These are phyloP conservation scores for Tolypocladium capitatum DNA, from an alignment of 2,329 filamentous ascomycete species.

Conservation along the genomic window DNA sequence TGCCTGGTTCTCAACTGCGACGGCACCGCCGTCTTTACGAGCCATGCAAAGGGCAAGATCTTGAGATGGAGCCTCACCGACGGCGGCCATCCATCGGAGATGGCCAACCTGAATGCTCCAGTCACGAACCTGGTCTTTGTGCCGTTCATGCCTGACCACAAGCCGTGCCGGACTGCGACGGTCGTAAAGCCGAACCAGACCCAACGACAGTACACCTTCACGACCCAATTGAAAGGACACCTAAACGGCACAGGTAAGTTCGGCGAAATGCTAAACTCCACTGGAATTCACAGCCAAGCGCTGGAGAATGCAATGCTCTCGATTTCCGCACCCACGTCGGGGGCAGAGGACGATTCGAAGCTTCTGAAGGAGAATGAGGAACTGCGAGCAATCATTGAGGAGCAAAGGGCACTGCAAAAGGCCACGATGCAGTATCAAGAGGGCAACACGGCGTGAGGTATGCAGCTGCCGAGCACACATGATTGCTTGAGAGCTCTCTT, in stretches of 20 bases:
- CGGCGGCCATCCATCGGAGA: slow-evolving; percentile 50
- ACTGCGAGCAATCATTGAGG: slow-evolving; percentile 30
- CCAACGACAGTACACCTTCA: slow-evolving; percentile 51
- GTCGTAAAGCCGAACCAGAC: slow-evolving; percentile 73
- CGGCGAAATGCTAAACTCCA: slow-evolving; percentile 27
- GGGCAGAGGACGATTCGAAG: slow-evolving; percentile 7
- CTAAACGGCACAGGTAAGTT: slow-evolving; percentile 28
- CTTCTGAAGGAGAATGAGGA: slow-evolving; percentile 27
- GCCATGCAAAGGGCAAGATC: slow-evolving; percentile 68
- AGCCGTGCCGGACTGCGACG: slow-evolving; percentile 36
- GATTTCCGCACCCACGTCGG: slow-evolving; percentile 20
- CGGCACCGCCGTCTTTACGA: slow-evolving; percentile 65
- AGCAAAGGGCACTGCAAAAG: slow-evolving; percentile 20
- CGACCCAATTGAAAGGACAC: slow-evolving; percentile 44
- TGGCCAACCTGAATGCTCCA: slow-evolving; percentile 64
- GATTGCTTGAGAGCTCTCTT: too few species aligned
- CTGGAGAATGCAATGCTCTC: slow-evolving; percentile 37
- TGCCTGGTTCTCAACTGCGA: slow-evolving; percentile 71
- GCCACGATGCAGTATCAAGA: slow-evolving; percentile 4
- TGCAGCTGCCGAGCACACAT: background rate
- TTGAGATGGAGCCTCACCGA: slow-evolving; percentile 68
- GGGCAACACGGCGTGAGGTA: background rate
- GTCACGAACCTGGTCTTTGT: slow-evolving; percentile 73
- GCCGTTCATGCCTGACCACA: slow-evolving; percentile 36
- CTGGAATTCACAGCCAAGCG: slow-evolving; percentile 32